These are phyloP conservation scores for Lachnellula arida DNA, from an alignment of 2,329 filamentous ascomycete species.

Conservation along the genomic window DNA sequence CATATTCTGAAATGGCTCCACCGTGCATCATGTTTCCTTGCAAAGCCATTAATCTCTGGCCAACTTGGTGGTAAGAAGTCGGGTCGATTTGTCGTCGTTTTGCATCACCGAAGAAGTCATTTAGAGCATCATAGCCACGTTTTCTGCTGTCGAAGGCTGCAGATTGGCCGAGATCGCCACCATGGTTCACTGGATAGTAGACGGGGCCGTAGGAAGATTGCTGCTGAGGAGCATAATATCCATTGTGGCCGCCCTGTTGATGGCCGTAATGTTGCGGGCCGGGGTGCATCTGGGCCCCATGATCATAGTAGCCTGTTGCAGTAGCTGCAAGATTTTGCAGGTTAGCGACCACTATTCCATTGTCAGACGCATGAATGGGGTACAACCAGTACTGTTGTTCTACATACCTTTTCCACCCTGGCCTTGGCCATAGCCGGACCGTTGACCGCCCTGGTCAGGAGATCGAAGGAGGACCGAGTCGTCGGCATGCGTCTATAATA, in stretches of 20 bases:
- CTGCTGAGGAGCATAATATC: constrained; percentile 50
- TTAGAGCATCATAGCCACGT: constrained; percentile 80
- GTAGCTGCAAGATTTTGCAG: constrained; percentile 31
- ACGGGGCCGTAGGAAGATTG: constrained; percentile 62
- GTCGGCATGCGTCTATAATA: constrained; percentile 74
- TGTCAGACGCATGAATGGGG: constrained; percentile 26
- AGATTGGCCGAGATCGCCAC: constrained; percentile 63
- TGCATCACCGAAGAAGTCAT: constrained; percentile 89
- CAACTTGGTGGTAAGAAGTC: constrained; percentile 83
- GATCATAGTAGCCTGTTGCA: constrained; percentile 52
- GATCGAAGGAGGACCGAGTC: constrained; percentile 67
- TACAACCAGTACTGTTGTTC: constrained; percentile 22
- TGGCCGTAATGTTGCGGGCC: constrained; percentile 47
- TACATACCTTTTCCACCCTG: constrained; percentile 39
- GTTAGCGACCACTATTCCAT: constrained; percentile 29
- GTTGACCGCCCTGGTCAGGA: constrained; percentile 29
- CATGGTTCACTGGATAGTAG: constrained; percentile 67
- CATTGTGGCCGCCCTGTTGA: constrained; percentile 48
- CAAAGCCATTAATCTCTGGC: constrained; percentile 78
- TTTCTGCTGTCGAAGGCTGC: constrained; percentile 67
- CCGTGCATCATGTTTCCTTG: constrained; percentile 64
- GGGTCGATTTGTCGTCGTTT: constrained; percentile 91
- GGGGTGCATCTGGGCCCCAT: constrained; percentile 56
- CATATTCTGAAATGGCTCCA: constrained; percentile 51
- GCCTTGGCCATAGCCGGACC: constrained; percentile 50